Evolutionary conservation across 768 basidiomycete genomes (phyloP), one percentile per base, ranked within the genome.

Genomic region (Lepiota brunneoincarnata): DNA sequence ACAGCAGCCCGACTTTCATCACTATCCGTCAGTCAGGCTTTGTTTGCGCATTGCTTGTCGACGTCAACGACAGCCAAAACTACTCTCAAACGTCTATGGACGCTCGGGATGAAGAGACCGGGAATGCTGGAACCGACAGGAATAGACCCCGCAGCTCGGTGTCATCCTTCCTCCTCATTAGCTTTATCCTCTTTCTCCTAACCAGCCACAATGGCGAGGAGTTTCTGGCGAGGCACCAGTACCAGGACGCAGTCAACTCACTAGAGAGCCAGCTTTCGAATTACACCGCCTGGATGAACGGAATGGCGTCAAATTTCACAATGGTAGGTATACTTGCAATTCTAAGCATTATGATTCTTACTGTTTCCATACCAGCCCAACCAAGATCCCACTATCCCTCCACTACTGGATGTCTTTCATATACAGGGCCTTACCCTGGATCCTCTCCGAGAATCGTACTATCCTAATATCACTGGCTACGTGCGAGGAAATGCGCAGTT

Each of bases 401-500:
- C 79, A 21, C 64, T 90, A 34, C 67, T 86, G 24, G 70, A 78
- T 18, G 65, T 69, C 21, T 76, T 88, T 55, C 60, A 81, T 36
- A 67, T 80, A 1, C 64, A 71, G 45, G 78, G 78, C 4, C 67
- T 64, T 3, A 61, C 63, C 35, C 66, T 86, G 3, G 75, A 83
- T 57, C 75, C 80, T 3, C 56, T 61, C 17, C 51, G 61, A 34
- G 72, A 71, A 18, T 86, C 89, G 0, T 92, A 90, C 64, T 89
- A 84, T 59, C 67, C 74, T 3, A 93, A 93, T 63, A 76, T 88
- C 40, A 91, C 91, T 14, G 91, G 91, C 6, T 91, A 89, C 64
- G 77, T 89, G 54, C 84, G 83, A 50, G 89, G 88, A 2, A 71
- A 80, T 40, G 67, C 82, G 12, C 70, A 72, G 36, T 81, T 81